phyloP scores from a whole-genome alignment of 2,329 filamentous ascomycete genomes.

The Sodiomyces alkalinus region DNA sequence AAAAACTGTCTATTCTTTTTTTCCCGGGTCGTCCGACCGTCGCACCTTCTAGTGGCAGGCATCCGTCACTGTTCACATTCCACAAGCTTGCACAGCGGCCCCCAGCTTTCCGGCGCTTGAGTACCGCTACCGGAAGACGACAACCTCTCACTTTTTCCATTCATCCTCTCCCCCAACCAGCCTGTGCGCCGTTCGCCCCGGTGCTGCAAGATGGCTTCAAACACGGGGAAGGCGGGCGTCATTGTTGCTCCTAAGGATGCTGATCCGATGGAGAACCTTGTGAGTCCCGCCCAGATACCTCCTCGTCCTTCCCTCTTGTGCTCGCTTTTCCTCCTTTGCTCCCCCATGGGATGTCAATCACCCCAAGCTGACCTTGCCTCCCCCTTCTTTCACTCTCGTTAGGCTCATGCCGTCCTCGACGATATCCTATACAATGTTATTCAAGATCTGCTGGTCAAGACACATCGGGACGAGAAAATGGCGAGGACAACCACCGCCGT shows the following conservation, averaged over 20 bases:
- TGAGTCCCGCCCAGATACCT: conserved; percentile 23
- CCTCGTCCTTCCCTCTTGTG: conserved; percentile 1
- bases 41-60: too few species aligned
- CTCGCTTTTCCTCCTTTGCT: conserved; percentile 2
- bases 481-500: conserved; percentile 51
- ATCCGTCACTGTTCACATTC: too few species aligned
- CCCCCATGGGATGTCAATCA: background rate
- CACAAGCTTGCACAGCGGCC: too few species aligned
- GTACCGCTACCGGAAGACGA: too few species aligned
- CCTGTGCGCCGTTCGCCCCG: conserved; percentile 1
- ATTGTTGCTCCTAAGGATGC: conserved; percentile 37
- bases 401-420: conserved; percentile 55
- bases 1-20: too few species aligned
- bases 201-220: conserved; percentile 19
- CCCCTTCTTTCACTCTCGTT: conserved; percentile 1
- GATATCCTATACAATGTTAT: conserved; percentile 65
- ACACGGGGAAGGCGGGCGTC: conserved; percentile 40
- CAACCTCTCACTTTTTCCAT: too few species aligned
- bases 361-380: background rate
- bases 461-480: conserved; percentile 65
- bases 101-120: too few species aligned
- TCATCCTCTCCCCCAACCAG: too few species aligned
- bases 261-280: conserved; percentile 41
- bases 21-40: too few species aligned
- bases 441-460: conserved; percentile 58